Evolutionary conservation across 768 basidiomycete genomes (phyloP).

Genomic region (Trametes cubensis): DNA sequence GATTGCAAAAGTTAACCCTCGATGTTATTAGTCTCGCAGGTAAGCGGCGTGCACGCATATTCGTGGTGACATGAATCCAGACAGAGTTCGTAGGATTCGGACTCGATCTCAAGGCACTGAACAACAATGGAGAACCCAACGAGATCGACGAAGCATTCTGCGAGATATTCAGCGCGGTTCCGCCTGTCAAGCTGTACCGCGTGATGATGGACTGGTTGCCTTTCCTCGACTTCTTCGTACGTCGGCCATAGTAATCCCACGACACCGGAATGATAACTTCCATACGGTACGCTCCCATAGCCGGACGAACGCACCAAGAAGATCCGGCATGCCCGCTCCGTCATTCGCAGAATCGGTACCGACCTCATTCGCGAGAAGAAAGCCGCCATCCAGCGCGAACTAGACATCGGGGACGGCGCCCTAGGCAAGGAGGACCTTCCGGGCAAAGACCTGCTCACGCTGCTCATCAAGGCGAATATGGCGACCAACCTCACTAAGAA

Average conservation of each 20-base stretch:
- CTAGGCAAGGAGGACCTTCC: constrained; percentile 21
- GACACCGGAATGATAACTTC: no score
- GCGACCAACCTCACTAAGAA: constrained; percentile 55
- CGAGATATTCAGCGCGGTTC: constrained; percentile 24
- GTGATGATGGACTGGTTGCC: constrained; percentile 21
- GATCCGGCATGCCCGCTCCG: constrained; percentile 15
- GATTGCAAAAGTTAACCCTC: constrained; percentile 2
- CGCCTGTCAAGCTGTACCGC: neutral
- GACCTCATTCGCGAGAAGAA: constrained; percentile 37
- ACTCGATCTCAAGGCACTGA: constrained; percentile 37
- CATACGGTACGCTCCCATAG: no score
- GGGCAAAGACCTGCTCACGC: constrained; percentile 52
- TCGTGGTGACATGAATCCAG: no score
- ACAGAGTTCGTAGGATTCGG: constrained; percentile 33
- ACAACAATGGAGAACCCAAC: constrained; percentile 27
- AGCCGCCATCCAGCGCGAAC: constrained; percentile 30
- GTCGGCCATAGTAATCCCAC: no score
- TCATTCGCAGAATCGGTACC: constrained; percentile 34
- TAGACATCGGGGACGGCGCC: constrained; percentile 32
- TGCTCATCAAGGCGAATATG: constrained; percentile 66
- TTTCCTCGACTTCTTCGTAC: constrained; percentile 26
- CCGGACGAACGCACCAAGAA: constrained; percentile 1
- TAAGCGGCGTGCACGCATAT: neutral
- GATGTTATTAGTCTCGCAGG: constrained; percentile 10
- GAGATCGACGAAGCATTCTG: constrained; percentile 37